Conservation (phyloP, 192 early-diverging fungal species). For the Nowakowskiella sp. region DNA sequence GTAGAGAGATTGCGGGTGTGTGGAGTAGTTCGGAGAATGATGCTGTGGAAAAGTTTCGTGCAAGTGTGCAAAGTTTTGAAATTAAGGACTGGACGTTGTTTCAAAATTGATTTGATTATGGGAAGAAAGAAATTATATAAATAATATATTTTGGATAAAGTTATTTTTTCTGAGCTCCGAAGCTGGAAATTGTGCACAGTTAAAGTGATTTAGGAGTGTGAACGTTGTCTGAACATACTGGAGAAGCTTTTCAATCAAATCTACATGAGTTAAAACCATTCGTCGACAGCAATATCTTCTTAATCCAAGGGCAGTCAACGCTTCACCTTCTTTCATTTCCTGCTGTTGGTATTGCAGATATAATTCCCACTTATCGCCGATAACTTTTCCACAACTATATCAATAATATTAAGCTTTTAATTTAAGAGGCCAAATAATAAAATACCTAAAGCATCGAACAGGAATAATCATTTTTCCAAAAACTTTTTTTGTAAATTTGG, state of each 20-base stretch:
- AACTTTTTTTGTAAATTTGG: too few species aligned
- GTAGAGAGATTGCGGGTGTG: slow-evolving; percentile 25
- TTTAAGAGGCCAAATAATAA: neutral
- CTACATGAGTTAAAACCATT: slow-evolving; percentile 97
- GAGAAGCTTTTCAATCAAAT: slow-evolving; percentile 96
- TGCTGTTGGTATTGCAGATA: slow-evolving; percentile 72
- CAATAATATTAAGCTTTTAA: neutral
- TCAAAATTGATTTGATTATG: too few species aligned
- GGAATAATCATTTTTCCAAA: slow-evolving; percentile 85
- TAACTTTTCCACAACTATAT: slow-evolving; percentile 82
- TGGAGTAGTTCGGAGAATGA: too few species aligned
- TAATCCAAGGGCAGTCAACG: slow-evolving; percentile 41
- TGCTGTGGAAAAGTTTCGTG: too few species aligned
- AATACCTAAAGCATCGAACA: slow-evolving; percentile 85
- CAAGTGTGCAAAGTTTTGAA: too few species aligned
- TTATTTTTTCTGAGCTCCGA: too few species aligned
- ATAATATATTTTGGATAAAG: too few species aligned
- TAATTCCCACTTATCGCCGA: slow-evolving; percentile 94
- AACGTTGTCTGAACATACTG: slow-evolving; percentile 87
- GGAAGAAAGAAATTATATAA: too few species aligned
- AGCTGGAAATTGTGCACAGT: too few species aligned
- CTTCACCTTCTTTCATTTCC: slow-evolving; percentile 69
- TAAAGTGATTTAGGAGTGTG: too few species aligned
- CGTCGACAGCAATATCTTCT: slow-evolving; percentile 93
- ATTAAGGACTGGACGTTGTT: too few species aligned